Evolutionary conservation across 139 green algal genomes (phyloP), one percentile per base, ranked within the genome.

Genomic region (Picochlorum costavermella): DNA sequence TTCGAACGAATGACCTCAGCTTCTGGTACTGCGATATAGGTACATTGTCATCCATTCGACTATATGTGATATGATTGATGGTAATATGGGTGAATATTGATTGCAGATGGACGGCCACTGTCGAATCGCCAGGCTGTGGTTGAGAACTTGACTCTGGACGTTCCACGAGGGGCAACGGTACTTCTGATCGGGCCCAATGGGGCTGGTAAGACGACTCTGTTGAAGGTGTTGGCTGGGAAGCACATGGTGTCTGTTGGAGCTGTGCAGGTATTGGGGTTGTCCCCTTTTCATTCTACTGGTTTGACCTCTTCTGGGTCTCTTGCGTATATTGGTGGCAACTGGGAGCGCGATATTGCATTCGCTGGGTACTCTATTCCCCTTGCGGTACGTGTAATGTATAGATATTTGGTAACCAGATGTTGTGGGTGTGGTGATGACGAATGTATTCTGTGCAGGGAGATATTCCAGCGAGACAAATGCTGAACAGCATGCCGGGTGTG

Each of bases 281-380:
- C 91, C 8, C 88, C 93, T 46, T 98, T 98, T 79, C 90, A 98
- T 63, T 82, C 90, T 66, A 96, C 85, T 16, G 26, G 72, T 28
- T 81, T 98, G 4, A 92, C 87, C 13, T 85, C 68, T 56, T 72
- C 50, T 30, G 92, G 92, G 3, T 69, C 83, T 2, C 73, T 98
- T 20, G 71, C 84, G 3, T 98, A 98, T 66, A 68, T 98, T 26
- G 93, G 93, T 2, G 90, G 92, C 50, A 92, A 86, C 68, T 98
- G 93, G 93, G 83, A 85, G 56, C 73, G 88, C 1, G 89, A 97
- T 75, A 77, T 98, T 28, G 93, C 92, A 11, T 96, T 96, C 70
- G 92, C 89, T 1, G 89, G 89, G 29, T 88, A 84, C 64, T 80
- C 78, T 64, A 53, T 53, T 11, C 46, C 46, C 10, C 46, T 72